Evolutionary conservation across 352 stramenopile species (phyloP).

Genomic region (Globisporangium nodosum): DNA sequence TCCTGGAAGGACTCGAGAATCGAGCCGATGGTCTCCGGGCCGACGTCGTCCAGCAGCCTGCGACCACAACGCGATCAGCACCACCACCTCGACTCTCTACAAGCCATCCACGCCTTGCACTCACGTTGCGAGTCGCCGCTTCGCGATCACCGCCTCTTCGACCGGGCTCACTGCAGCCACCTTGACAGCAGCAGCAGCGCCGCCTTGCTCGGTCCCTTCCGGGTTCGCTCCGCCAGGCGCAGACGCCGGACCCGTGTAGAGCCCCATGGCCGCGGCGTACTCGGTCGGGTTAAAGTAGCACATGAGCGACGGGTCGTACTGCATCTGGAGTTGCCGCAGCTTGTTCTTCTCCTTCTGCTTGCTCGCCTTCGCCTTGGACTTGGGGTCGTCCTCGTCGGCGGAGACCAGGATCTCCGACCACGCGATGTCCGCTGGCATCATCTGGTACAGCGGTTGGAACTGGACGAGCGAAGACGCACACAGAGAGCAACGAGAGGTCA

Average conservation of each 20-base stretch:
- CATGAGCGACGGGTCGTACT: slow-evolving; percentile 69
- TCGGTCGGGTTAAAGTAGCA: slow-evolving; percentile 79
- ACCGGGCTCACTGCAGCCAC: slow-evolving; percentile 39
- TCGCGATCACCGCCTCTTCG: slow-evolving; percentile 56
- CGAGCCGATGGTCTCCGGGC: slow-evolving; percentile 25
- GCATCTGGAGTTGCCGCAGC: slow-evolving; percentile 24
- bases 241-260: slow-evolving; percentile 37
- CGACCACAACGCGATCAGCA: slow-evolving; percentile 1
- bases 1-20: slow-evolving; percentile 53
- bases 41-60: slow-evolving; percentile 58
- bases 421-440: slow-evolving; percentile 56
- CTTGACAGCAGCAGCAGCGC: slow-evolving; percentile 1
- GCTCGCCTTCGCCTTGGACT: slow-evolving; percentile 33
- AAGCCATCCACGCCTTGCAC: slow-evolving; percentile 6
- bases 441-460: slow-evolving; percentile 69
- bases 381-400: slow-evolving; percentile 38
- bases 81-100: background rate
- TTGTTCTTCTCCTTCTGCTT: slow-evolving; percentile 47
- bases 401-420: slow-evolving; percentile 60
- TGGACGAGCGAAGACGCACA: slow-evolving; percentile 8
- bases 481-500: background rate
- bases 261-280: slow-evolving; percentile 58
- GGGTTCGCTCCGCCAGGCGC: background rate
- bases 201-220: slow-evolving; percentile 13
- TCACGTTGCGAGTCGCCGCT: slow-evolving; percentile 46